Evolutionary conservation across 345 rosid species (phyloP).

Genomic region (Anacardium occidentale): DNA sequence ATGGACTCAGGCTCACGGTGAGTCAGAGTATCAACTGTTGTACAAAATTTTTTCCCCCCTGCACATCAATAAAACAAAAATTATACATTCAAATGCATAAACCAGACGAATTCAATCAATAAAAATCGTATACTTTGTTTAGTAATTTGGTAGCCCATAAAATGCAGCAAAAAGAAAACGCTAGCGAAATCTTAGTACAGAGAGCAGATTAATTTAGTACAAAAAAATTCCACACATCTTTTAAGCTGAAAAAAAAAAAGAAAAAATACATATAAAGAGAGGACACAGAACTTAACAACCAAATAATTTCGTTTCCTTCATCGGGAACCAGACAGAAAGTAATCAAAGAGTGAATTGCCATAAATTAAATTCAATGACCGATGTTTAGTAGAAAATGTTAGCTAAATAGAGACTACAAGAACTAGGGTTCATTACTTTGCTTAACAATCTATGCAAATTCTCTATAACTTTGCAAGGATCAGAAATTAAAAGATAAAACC

Average conservation of each 20-base stretch:
- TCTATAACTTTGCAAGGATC: neutral
- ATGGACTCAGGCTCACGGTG: constrained; percentile 87
- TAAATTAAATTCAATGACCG: constrained; percentile 2
- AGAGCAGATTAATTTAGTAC: neutral
- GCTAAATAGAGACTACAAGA: neutral
- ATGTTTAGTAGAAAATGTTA: neutral
- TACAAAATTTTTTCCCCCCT: constrained; percentile 89
- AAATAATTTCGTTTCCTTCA: neutral
- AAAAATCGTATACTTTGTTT: neutral
- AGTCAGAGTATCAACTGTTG: constrained; percentile 75
- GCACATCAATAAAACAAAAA: constrained; percentile 11
- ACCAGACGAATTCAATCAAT: neutral
- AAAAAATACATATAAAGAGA: neutral
- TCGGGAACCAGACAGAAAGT: constrained; percentile 4
- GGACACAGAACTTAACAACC: neutral
- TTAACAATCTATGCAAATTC: constrained; percentile 3
- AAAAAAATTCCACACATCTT: neutral
- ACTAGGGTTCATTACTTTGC: neutral
- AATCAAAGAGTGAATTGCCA: constrained; percentile 11
- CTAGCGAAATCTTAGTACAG: neutral
- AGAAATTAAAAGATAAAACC: neutral
- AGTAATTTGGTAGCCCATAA: neutral
- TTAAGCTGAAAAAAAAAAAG: neutral
- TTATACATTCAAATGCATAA: neutral
- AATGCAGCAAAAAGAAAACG: constrained; percentile 1